Evolutionary conservation across 306 rosid genomes (phyloP).

Genomic region (Casuarina glauca): DNA sequence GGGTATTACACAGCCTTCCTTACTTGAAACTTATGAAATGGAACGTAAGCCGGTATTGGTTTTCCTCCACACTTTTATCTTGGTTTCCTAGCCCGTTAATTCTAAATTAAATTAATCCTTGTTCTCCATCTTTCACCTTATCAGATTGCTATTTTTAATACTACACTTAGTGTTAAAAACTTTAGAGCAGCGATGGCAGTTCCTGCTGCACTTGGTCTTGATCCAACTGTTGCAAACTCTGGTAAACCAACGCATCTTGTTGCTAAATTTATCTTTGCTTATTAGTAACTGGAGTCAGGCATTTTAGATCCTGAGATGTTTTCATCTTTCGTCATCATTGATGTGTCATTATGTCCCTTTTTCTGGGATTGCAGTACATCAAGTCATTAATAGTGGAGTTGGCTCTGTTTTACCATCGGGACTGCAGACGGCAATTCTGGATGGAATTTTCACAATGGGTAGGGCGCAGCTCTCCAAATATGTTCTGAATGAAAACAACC

Average conservation of each 20-base stretch:
- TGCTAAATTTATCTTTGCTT: constrained; percentile 6
- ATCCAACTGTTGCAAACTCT: constrained; percentile 83
- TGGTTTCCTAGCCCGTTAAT: background rate
- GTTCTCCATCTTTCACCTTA: constrained; percentile 15
- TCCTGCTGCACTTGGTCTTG: constrained; percentile 90
- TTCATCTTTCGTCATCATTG: constrained; percentile 14
- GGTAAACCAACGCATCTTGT: constrained; percentile 46
- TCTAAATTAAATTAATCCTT: constrained; percentile 21
- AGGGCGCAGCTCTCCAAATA: constrained; percentile 76
- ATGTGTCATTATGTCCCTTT: constrained; percentile 19
- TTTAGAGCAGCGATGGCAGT: constrained; percentile 94
- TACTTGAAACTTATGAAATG: constrained; percentile 70
- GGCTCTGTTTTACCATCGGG: constrained; percentile 75
- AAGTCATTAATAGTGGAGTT: constrained; percentile 48
- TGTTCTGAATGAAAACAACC: constrained; percentile 72
- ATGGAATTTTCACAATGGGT: constrained; percentile 80
- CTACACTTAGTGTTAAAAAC: constrained; percentile 76
- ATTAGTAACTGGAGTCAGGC: constrained; percentile 8
- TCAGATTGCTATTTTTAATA: constrained; percentile 83
- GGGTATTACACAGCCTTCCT: constrained; percentile 75
- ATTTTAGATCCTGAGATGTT: constrained; percentile 15
- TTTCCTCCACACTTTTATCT: constrained; percentile 27
- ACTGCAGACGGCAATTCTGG: constrained; percentile 72
- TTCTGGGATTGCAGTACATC: constrained; percentile 65
- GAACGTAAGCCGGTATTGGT: constrained; percentile 84